Evolutionary conservation across 768 basidiomycete genomes (phyloP), one percentile per base, ranked within the genome.

Genomic region (Boletellus sp.): DNA sequence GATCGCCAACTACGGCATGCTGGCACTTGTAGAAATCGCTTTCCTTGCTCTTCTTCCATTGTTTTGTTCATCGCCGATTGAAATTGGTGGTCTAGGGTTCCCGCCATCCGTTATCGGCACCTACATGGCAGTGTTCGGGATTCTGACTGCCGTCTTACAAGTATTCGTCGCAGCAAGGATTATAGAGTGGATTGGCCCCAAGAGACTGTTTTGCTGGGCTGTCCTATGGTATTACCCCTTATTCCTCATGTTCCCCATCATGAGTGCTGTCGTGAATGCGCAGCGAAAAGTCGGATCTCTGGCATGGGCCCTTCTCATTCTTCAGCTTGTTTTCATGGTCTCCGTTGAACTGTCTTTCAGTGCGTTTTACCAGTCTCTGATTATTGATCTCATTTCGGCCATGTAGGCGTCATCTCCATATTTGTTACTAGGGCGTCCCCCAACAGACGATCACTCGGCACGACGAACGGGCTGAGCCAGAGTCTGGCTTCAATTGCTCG

Each of bases 401-500:
- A 6, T 43, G 9, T 48, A 52, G 81, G 73, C 19, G 75, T 74
- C 41, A 72, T 78, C n/a, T 77, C 76, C 46, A 73, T 83, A 55
- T 80, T 74, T 47, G 64, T 81, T 46, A 80, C 75, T 2, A 70
- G 72, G 24, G 75, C 79, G 2, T 69, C 81, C 1, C 81, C 83
- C 0, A 75, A 74, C 47, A 75, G 72, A 46, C 69, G 68, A 17
- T 76, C 78, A 0, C 70, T 84, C 4, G 82, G 82, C 7, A 75
- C 80, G 4, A 77, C 76, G 2, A 80, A 84, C 48, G 81, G 81
- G 3, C 66, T 83, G 17, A 70, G 75, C 3, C 80, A 82, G 31
- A 78, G 73, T 13, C 64, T 70, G 1, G 71, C 70, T 3, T 73
- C 76, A 2, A 61, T 74, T 10, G 71, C 73, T 0, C 72, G 77